phyloP scores from a whole-genome alignment of 306 rosid species.

The Mimosa pudica region DNA sequence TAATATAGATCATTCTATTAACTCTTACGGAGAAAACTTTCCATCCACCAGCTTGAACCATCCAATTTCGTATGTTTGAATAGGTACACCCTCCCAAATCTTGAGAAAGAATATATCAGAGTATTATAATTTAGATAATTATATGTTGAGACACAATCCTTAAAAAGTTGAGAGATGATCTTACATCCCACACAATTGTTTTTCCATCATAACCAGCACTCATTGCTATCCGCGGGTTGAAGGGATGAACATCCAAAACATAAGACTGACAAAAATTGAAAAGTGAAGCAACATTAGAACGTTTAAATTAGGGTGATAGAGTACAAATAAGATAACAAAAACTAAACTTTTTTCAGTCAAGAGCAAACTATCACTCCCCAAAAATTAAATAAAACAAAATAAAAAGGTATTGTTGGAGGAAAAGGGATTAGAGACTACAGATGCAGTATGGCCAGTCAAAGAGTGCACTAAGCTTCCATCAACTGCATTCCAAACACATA shows the following conservation, averaged over 20 bases:
- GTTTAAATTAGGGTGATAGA: conserved; percentile 20
- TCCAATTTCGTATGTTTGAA: conserved; percentile 69
- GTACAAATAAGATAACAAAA: conserved; percentile 20
- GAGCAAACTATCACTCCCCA: conserved; percentile 33
- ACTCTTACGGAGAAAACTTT: conserved; percentile 87
- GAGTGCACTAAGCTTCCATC: conserved; percentile 96
- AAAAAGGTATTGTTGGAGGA: neutral
- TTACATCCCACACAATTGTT: conserved; percentile 94
- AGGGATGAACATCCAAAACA: conserved; percentile 96
- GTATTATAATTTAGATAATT: conserved; percentile 28
- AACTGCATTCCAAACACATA: conserved; percentile 94
- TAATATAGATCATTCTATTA: conserved; percentile 24
- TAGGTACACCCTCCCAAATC: conserved; percentile 93
- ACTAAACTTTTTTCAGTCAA: conserved; percentile 5
- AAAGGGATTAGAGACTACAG: conserved; percentile 46
- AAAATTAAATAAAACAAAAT: neutral
- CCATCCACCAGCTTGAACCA: conserved; percentile 82
- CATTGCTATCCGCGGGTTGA: conserved; percentile 95
- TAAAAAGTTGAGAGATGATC: conserved; percentile 33
- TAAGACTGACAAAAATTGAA: conserved; percentile 68
- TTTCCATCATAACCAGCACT: conserved; percentile 95
- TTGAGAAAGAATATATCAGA: conserved; percentile 47
- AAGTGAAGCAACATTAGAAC: conserved; percentile 32
- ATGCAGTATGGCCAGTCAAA: conserved; percentile 85
- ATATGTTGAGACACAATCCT: conserved; percentile 24